These are phyloP conservation scores for Tylopilus cervinicoccineus DNA, from an alignment of 768 basidiomycete genomes.

Conservation along the genomic window DNA sequence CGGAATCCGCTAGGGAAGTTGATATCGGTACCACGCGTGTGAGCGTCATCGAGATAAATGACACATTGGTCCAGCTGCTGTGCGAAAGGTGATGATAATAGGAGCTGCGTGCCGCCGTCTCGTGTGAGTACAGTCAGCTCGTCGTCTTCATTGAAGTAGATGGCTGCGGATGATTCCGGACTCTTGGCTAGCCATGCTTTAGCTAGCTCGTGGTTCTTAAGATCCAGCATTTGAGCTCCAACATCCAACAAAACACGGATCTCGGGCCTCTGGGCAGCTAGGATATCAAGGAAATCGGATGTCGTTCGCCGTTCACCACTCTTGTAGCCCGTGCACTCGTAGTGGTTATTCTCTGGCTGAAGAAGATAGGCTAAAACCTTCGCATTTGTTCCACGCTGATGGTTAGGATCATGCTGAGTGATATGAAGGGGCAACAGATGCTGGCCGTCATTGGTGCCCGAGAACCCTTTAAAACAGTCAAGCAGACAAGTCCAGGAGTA, in stretches of 20 bases:
- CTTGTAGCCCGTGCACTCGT: conserved; percentile 10
- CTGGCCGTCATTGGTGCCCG: conserved; percentile 38
- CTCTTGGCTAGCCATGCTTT: conserved; percentile 36
- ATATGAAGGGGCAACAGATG: conserved; percentile 38
- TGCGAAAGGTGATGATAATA: conserved; percentile 32
- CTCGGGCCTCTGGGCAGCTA: conserved; percentile 35
- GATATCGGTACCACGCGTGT: conserved; percentile 19
- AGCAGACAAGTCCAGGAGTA: background rate
- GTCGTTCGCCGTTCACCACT: conserved; percentile 18
- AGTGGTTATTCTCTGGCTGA: conserved; percentile 19
- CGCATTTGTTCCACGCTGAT: conserved; percentile 44
- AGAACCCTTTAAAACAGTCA: conserved; percentile 26
- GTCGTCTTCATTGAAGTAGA: conserved; percentile 33
- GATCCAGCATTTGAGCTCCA: conserved; percentile 54
- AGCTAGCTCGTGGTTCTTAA: conserved; percentile 41
- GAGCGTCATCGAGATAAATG: conserved; percentile 16
- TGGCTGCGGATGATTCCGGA: conserved; percentile 21
- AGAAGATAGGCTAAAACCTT: conserved; percentile 31
- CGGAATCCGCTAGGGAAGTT: conserved; percentile 15
- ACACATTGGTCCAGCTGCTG: conserved; percentile 33
- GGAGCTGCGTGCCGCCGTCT: conserved; percentile 26
- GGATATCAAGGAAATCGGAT: conserved; percentile 19
- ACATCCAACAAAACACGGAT: conserved; percentile 51
- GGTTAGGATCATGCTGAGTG: conserved; percentile 24
- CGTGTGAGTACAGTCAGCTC: conserved; percentile 31